Percentiles rank a stretch among this genome's conserved stretches.
phyloP scores from a whole-genome alignment of 1,284 basidiomycete species.

The Fistulina hepatica region DNA sequence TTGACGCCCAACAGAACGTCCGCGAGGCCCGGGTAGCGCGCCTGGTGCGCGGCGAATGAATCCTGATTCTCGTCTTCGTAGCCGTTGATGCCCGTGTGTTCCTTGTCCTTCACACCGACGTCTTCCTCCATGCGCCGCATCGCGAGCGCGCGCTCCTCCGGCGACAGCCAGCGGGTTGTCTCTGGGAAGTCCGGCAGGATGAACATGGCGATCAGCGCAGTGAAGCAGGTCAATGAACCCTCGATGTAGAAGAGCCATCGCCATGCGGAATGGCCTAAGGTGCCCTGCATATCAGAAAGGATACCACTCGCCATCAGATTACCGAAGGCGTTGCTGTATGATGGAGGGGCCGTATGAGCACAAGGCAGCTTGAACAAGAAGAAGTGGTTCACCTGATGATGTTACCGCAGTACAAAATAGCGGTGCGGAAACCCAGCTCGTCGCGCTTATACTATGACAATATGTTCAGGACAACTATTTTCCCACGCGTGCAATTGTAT shows the following conservation, averaged over 20 bases:
- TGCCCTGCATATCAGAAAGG: constrained; percentile 55
- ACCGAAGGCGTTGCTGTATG: constrained; percentile 65
- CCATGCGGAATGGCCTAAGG: constrained; percentile 63
- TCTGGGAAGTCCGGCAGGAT: constrained; percentile 71
- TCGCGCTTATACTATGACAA: constrained; percentile 45
- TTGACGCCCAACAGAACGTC: constrained; percentile 62
- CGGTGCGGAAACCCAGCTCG: constrained; percentile 56
- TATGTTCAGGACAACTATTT: constrained; percentile 26
- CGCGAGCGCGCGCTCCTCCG: constrained; percentile 57
- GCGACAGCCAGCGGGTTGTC: constrained; percentile 49
- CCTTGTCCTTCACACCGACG: constrained; percentile 43
- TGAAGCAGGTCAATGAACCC: constrained; percentile 53
- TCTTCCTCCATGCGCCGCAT: constrained; percentile 68
- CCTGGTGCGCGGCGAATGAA: no score
- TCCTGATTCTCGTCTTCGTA: no score
- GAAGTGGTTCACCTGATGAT: constrained; percentile 33
- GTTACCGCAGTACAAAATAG: constrained; percentile 58
- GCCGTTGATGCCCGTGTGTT: constrained; percentile 29
- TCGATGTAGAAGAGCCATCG: constrained; percentile 73
- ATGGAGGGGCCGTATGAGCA: neutral
- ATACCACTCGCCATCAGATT: constrained; percentile 61
- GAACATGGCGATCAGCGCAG: constrained; percentile 51
- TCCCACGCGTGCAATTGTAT: constrained; percentile 1
- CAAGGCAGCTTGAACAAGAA: neutral
- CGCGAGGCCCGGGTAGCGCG: constrained; percentile 43